Base-by-base conservation (phyloP, 192 early-diverging fungal genomes). In the Haplosporangium gracile region DNA sequence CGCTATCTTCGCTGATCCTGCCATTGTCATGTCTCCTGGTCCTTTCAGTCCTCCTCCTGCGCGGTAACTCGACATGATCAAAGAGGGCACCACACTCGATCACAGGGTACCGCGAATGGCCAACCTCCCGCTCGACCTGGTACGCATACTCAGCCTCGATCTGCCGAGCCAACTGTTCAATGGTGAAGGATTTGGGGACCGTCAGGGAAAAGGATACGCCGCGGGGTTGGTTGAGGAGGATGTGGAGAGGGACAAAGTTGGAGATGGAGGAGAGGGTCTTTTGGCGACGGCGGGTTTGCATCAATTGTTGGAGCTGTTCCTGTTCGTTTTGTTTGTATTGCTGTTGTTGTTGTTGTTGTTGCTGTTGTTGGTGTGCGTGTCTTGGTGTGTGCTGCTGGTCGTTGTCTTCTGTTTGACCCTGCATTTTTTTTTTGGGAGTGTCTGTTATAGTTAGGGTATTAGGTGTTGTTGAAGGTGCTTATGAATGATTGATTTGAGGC, bases 91-190 rank as follows among this genome's bases (percentile, higher is more conserved):
- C 88, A 32, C 91, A 90, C 42, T 88, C 83, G 72, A 88, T 76
- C 7, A 83, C 68, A 7, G 89, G 84, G 34, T 83, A 77, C 13
- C 73, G 78, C 7, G 78, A 87, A 24, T 75, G 24, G 4, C 74
- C 81, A 16, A 82, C 60, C 75, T 88, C 87, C 34, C 77, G 72
- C 71, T 85, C 83, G 53, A 87, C 83, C 72, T 81, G 3, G 51
- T 93, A 92, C 11, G 92, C 89, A 75, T 92, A 94, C 83, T 95
- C 94, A 26, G 95, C 94, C 68, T 95, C 95, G 63, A 95, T 94
- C 79, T 92, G 92, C 5, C 89, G 78, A 13, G 93, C 92, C 38
- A 95, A 81, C 42, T 93, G 88, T 81, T 95, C 95, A 39, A 95
- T 86, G 20, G 91, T 94, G 36, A 91, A 89, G 26, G 81, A 87